Base-by-base conservation (phyloP, 106 monocot species). In the Dioscorea dumetorum region DNA sequence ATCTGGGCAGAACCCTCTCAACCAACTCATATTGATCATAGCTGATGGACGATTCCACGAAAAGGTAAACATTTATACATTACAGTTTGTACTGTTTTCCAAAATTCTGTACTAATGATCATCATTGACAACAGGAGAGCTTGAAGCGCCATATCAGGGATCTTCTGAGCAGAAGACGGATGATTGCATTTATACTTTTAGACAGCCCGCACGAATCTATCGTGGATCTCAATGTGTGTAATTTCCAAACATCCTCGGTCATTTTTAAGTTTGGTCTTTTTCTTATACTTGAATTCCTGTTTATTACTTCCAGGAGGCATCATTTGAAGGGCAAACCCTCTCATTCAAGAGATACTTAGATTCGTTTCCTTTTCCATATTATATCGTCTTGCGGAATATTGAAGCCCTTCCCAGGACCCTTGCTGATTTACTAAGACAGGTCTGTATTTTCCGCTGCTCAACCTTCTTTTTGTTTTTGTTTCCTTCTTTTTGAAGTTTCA, bases 381-480 rank as follows among this genome's bases (percentile, higher is more conserved):
- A 97, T 67, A 84, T 90, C 17, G 73, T 92, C 4, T 67, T 97
- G 78, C 80, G 77, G 73, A 80, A 92, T 33, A 85, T 92, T 22
- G 87, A 92, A 85, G 82, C 84, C 13, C 89, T 97, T 70, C 97
- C 97, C 2, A 80, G 89, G 23, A 91, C 95, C 6, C 86, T 97
- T 49, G 91, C 86, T 52, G 95, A 97, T 75, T 70, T 97, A 52
- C 34, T 92, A 69, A 84, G 97, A 80, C 97, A 97, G 89, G 91
- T 97, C 28, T 28, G 19, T 33, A 57, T 28, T 48, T 21, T 61
- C 7, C 20, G 34, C n/a, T 32, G 48, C 23, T 57, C 22, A 5
- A 7, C 16, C 19, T 7, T 65, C 49, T 48, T 60, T 48, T 33
- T n/a, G n/a, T n/a, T n/a, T 60, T 83, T 61, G 48, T 75, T 61